Evolutionary conservation across 1,284 basidiomycete genomes (phyloP), one percentile per base, ranked within the genome.

Genomic region (Abortiporus biennis): DNA sequence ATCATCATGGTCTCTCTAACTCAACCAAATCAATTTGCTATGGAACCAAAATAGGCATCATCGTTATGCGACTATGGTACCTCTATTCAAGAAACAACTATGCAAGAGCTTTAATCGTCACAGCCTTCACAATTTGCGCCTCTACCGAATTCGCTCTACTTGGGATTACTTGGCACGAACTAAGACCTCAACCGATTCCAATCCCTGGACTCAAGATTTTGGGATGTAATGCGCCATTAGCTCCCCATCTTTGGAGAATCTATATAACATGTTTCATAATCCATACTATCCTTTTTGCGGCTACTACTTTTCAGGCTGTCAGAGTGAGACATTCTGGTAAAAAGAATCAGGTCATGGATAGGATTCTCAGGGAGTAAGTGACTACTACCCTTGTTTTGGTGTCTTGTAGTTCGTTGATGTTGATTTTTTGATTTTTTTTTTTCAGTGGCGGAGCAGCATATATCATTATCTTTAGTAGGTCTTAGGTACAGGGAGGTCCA

Each of bases 11-110:
- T 29, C 27, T n/a, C n/a, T 29, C 27, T 29, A 8, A 34, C 31
- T 4, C 23, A 6, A 20, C 3, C 13, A 37, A 20, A 25, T 13
- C 5, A 9, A 35, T 3, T 13, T n/a, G 5, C 6, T n/a, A 20
- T 25, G 6, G 22, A 21, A 12, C 20, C 29, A 1, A 19, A 8
- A 22, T 31, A 59, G 57, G 47, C 2, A 53, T 59, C 40, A 53
- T 59, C 30, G 48, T 57, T 21, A 46, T 59, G n/a, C 50, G 57
- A 3, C 52, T 58, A 17, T 59, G 57, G 53, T 56, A 57, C 39
- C 54, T 59, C 42, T 59, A 51, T 38, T 47, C 53, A 11, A 49
- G 48, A 36, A 46, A 43, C 29, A 29, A n/a, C 13, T 13, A 50
- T 16, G 44, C 38, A 3, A 53, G 56, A 21, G 19, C 40, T 2